Percentiles rank a stretch among this genome's conserved stretches.
Conservation (phyloP, 1,284 basidiomycete genomes). For the Leccinum solheimii region DNA sequence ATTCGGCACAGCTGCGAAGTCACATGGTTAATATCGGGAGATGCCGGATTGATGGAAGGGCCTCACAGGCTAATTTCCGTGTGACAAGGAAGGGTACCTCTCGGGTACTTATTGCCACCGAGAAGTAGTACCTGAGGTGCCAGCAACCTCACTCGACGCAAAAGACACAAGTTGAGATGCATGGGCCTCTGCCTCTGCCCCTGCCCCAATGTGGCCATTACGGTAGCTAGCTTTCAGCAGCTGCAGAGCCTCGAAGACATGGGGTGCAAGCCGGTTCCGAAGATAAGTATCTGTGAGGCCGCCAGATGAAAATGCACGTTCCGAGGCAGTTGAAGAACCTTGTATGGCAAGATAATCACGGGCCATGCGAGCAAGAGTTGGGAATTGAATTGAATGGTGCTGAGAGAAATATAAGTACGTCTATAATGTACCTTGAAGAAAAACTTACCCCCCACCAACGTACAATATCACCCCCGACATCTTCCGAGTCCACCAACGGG, state of each 20-base stretch:
- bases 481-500: not conserved
- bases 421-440: not conserved
- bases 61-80: not conserved
- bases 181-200: not conserved
- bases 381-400: not conserved
- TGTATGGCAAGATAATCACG: not conserved
- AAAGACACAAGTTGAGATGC: not conserved
- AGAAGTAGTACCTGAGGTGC: not conserved
- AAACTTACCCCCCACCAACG: not conserved
- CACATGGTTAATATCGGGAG: no score
- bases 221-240: not conserved
- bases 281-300: not conserved
- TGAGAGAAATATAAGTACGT: not conserved
- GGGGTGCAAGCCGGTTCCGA: not conserved
- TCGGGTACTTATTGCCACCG: not conserved
- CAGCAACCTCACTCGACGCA: no score
- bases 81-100: not conserved
- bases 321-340: not conserved
- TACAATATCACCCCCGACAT: not conserved
- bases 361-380: not conserved
- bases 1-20: no score
- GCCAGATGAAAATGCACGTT: no score
- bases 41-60: no score
- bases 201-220: not conserved
- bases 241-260: not conserved